A percentile compares a stretch with the other conserved stretches of the same genome.
phyloP scores from a whole-genome alignment of 1,284 basidiomycete genomes.

The Leccinum pseudoinsigne region DNA sequence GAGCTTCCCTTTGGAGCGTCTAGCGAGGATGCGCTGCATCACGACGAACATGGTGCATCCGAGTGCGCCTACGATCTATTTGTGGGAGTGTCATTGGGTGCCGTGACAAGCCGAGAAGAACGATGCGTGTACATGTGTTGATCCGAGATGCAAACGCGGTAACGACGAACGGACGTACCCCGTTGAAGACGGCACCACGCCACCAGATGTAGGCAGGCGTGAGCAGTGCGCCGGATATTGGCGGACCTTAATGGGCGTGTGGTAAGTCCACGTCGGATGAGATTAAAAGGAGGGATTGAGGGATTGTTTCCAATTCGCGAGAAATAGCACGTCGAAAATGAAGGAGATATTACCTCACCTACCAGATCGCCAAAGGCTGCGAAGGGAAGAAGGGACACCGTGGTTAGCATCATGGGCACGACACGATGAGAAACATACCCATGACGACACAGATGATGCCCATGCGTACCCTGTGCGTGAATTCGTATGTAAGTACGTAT shows the following conservation, averaged over 20 bases:
- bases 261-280: not conserved
- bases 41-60: constrained; percentile 32
- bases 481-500: not conserved
- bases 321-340: not conserved
- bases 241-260: constrained; percentile 24
- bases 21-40: constrained; percentile 28
- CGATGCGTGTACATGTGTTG: not conserved
- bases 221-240: constrained; percentile 32
- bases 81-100: not conserved
- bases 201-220: constrained; percentile 32
- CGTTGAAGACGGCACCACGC: constrained; percentile 33
- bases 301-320: not conserved
- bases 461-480: constrained; percentile 29
- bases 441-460: constrained; percentile 29
- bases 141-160: not conserved
- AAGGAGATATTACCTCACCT: constrained; percentile 17
- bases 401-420: not conserved
- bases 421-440: constrained; percentile 18
- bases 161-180: constrained; percentile 18
- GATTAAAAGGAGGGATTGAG: not conserved
- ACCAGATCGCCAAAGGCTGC: constrained; percentile 31
- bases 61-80: constrained; percentile 21
- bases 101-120: not conserved
- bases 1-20: constrained; percentile 7
- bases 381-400: not conserved